A percentile compares a stretch with the other conserved stretches of the same genome.
These are phyloP conservation scores for Myotisia sp. DNA, from an alignment of 2,329 filamentous ascomycete genomes.

Conservation along the genomic window DNA sequence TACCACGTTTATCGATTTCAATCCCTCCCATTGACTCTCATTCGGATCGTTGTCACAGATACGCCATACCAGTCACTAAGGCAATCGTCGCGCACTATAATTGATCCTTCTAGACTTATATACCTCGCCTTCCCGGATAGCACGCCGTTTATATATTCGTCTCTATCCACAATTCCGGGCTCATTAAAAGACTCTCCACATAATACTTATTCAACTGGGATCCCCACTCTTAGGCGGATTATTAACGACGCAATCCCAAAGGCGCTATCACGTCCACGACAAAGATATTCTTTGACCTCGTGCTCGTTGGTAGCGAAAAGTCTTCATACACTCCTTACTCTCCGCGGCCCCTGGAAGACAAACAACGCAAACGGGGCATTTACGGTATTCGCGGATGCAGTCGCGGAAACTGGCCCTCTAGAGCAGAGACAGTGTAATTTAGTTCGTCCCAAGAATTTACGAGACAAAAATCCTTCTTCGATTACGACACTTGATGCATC, in stretches of 20 bases:
- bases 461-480: constrained; percentile 9
- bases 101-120: constrained; percentile 55
- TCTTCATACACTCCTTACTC: constrained; percentile 52
- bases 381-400: constrained; percentile 59
- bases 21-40: constrained; percentile 48
- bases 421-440: constrained; percentile 25
- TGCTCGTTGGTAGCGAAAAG: constrained; percentile 59
- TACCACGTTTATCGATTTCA: constrained; percentile 64
- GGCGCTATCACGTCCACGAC: constrained; percentile 59
- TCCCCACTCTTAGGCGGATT: constrained; percentile 52
- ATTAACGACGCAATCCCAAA: constrained; percentile 69
- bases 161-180: constrained; percentile 31
- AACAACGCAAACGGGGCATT: constrained; percentile 66
- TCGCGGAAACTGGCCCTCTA: constrained; percentile 36
- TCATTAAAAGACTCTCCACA: constrained; percentile 21
- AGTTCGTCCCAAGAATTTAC: constrained; percentile 15
- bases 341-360: constrained; percentile 53
- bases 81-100: constrained; percentile 25
- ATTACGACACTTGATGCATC: constrained; percentile 21
- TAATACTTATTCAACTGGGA: constrained; percentile 31
- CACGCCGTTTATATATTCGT: constrained; percentile 59
- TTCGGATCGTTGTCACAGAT: constrained; percentile 68
- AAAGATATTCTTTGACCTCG: constrained; percentile 54
- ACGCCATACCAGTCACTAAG: constrained; percentile 56
- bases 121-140: constrained; percentile 73